A percentile compares a stretch with the other conserved stretches of the same genome.
These are phyloP conservation scores for Sphenostylis stenocarpa DNA, from an alignment of 306 rosid genomes.

Conservation along the genomic window DNA sequence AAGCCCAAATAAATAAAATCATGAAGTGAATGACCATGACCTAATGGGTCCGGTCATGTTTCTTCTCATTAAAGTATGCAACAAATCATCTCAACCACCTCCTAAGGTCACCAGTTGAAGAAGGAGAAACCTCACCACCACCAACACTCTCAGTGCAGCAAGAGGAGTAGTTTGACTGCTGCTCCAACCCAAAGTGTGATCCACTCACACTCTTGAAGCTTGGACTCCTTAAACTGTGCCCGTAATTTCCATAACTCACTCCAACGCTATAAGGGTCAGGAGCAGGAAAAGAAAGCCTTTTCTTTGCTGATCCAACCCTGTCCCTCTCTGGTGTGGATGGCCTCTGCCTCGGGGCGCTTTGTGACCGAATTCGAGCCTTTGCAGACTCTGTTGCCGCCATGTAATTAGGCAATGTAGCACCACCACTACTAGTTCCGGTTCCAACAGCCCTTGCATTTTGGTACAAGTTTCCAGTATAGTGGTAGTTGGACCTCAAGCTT, in stretches of 20 bases:
- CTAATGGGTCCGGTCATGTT: conserved; percentile 13
- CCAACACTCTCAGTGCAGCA: conserved; percentile 88
- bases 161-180: conserved; percentile 89
- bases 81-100: conserved; percentile 81
- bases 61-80: conserved; percentile 19
- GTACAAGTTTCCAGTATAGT: conserved; percentile 53
- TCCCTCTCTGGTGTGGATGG: conserved; percentile 89
- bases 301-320: conserved; percentile 77
- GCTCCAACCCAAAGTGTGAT: conserved; percentile 68
- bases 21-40: conserved; percentile 17
- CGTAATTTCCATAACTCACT: conserved; percentile 58
- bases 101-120: conserved; percentile 81
- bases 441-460: conserved; percentile 51
- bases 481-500: conserved; percentile 79
- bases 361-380: conserved; percentile 85
- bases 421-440: conserved; percentile 25
- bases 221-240: conserved; percentile 79
- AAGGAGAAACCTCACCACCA: conserved; percentile 90
- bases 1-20: conserved; percentile 32
- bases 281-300: conserved; percentile 84
- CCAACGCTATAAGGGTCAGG: conserved; percentile 66
- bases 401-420: conserved; percentile 76
- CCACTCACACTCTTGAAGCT: conserved; percentile 82
- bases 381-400: conserved; percentile 99
- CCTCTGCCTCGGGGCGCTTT: conserved; percentile 93